Percentiles rank a stretch among this genome's conserved stretches.
These are phyloP conservation scores for Tetracentron sinense DNA, from an alignment of 164 flowering plant genomes.

Conservation along the genomic window DNA sequence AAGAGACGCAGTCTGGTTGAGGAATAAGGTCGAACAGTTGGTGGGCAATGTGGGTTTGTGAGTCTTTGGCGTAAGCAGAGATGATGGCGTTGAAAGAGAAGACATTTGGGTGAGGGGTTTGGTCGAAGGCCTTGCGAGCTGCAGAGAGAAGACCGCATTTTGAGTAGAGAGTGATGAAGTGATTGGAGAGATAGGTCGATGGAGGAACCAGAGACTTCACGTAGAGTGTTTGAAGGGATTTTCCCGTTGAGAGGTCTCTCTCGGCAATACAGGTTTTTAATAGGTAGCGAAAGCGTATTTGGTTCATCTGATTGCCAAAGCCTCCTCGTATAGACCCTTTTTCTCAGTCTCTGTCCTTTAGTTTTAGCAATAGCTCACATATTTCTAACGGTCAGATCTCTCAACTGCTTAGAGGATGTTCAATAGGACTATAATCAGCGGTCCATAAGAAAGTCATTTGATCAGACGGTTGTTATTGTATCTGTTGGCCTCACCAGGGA, in stretches of 20 bases:
- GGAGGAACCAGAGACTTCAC: slow-evolving; percentile 51
- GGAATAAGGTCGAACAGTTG: slow-evolving; percentile 70
- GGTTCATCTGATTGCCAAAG: slow-evolving; percentile 23
- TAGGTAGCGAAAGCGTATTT: slow-evolving; percentile 31
- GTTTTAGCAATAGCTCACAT: too few species aligned
- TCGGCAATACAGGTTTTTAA: slow-evolving; percentile 49
- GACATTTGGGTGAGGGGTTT: slow-evolving; percentile 48
- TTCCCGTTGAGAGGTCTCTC: slow-evolving; percentile 51
- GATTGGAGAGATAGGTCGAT: slow-evolving; percentile 76
- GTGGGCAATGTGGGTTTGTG: slow-evolving; percentile 45
- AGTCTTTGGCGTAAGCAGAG: slow-evolving; percentile 59
- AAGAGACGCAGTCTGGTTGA: slow-evolving; percentile 68
- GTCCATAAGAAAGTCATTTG: too few species aligned
- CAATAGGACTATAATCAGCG: too few species aligned
- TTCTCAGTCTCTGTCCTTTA: too few species aligned
- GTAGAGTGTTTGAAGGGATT: slow-evolving; percentile 60
- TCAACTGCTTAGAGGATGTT: too few species aligned
- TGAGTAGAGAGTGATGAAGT: slow-evolving; percentile 75
- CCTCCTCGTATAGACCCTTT: too few species aligned
- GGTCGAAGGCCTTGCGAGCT: slow-evolving; percentile 55
- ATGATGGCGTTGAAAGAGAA: slow-evolving; percentile 75
- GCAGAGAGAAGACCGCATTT: slow-evolving; percentile 52
- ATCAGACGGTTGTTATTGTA: too few species aligned
- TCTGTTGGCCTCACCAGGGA: too few species aligned
- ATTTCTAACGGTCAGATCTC: too few species aligned